These are phyloP conservation scores for Malassezia brasiliensis DNA, from an alignment of 1,284 basidiomycete genomes.

Conservation along the genomic window DNA sequence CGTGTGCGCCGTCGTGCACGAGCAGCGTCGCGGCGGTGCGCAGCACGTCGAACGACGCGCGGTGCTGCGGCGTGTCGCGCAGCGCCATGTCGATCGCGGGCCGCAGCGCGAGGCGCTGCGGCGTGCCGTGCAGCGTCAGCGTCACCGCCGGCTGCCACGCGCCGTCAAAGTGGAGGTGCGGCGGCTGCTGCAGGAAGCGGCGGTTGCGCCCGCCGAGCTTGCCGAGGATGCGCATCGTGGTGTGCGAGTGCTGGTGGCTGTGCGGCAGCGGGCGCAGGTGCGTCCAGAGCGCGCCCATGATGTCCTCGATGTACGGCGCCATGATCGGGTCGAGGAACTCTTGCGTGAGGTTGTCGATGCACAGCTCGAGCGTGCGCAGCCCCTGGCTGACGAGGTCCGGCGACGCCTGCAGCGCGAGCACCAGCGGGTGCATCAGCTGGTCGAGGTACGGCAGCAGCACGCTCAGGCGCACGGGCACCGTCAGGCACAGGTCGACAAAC, in stretches of 20 bases:
- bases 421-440: conserved; percentile 93
- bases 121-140: conserved; percentile 25
- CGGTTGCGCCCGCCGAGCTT: conserved; percentile 94
- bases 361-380: conserved; percentile 90
- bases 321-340: conserved; percentile 97
- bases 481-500: conserved; percentile 93
- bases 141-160: conserved; percentile 23
- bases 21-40: conserved; percentile 56
- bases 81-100: conserved; percentile 66
- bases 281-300: conserved; percentile 69
- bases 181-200: conserved; percentile 65
- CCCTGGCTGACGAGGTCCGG: conserved; percentile 91
- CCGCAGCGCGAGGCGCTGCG: conserved; percentile 61
- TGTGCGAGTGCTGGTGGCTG: conserved; percentile 83
- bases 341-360: conserved; percentile 96
- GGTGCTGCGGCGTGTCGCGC: conserved; percentile 59
- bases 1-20: conserved; percentile 15
- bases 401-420: conserved; percentile 68
- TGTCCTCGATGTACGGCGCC: conserved; percentile 63
- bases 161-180: conserved; percentile 59
- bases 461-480: conserved; percentile 87
- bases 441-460: conserved; percentile 90
- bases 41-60: conserved; percentile 68
- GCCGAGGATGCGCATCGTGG: conserved; percentile 89
- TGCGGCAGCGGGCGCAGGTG: conserved; percentile 76